Evolutionary conservation across 2,329 filamentous ascomycete species (phyloP), one percentile per base, ranked within the genome.

Genomic region (Exophiala dermatitidis): DNA sequence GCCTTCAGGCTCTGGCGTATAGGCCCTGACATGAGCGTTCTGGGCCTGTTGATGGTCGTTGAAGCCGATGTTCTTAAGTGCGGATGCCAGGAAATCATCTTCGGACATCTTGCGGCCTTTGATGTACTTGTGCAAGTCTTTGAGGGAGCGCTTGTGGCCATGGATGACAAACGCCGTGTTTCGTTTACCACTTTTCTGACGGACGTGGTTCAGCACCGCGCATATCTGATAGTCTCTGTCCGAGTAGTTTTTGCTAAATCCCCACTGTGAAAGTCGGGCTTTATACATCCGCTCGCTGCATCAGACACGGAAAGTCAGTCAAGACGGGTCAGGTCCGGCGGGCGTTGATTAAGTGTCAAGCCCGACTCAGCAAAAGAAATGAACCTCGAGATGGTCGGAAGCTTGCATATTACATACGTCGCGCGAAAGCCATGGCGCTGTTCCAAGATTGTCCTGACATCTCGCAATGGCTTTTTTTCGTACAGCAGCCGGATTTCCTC

Each of bases 191-290:
- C 38, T 49, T 6, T 62, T 55, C 43, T 57, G 54, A 19, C 60
- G 59, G 30, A 32, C 43, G 45, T 64, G 46, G 46, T 59, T 52
- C 19, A 64, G 48, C 12, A 62, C 52, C 28, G 58, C 56, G 12
- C 60, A 58, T 52, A 62, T 58, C 48, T 60, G 59, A 53, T 62
- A 62, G 52, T 64, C 62, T 33, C 59, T 56, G 40, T 61, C 61
- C 10, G 62, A 63, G 52, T 59, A 61, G 47, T 64, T 64, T 42
- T 64, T 64, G 45, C 51, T 54, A 43, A 59, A 59, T 43, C 57
- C 57, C 62, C 62, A 64, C 51, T 58, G 55, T 41, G 57, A 56
- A 7, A 62, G 56, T 32, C 62, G 54, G 41, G 60, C 57, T 53
- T 59, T 59, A 53, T 56, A 59, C 57, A 59, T 59, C 3, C 54